Base-by-base conservation (phyloP, 164 flowering plant genomes). In the Magnolia sinica region DNA sequence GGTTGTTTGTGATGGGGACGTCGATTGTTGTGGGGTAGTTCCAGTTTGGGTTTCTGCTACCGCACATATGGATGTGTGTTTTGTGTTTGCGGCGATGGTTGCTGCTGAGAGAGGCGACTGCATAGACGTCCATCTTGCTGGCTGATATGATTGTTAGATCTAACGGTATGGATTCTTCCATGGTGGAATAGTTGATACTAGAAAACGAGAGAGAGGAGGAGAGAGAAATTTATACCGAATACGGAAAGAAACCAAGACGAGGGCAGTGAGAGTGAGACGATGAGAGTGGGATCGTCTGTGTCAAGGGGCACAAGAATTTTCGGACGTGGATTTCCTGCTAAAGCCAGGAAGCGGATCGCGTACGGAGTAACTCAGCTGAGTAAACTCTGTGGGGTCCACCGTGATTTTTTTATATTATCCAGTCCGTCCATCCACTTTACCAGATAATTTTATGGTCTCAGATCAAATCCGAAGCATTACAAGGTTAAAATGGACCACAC, bases 31-130 rank as follows among this genome's bases (percentile, higher is more conserved):
- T 76, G 5, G 81, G 80, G 71, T 58, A 81, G 68, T 85, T 87
- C 94, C 96, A 90, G 1, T 66, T 78, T 45, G 91, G 91, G 78
- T 76, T 80, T 37, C 61, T 78, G 9, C 89, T 87, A 27, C 89
- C 83, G 51, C 83, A 82, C 10, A 71, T 77, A 66, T 84, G 82
- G 9, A 79, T 76, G 4, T 69, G 79, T 0, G 88, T 84, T 27
- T 51, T 69, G 16, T 78, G 82, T 71, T 52, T 78, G 3, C 76
- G 59, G 11, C 73, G 63, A 3, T 79, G 72, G 22, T 85, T 81
- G 8, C 74, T 81, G 19, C 73, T 74, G 50, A 85, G 37, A 58
- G 73, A 59, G 1, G 69, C 83, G 13, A 71, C 67, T 8, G 65
- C 83, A 31, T 83, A 85, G 4, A 83, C 86, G 29, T 80, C 83